These are phyloP conservation scores for Fragaria vesca DNA, from an alignment of 306 rosid species.

Conservation along the genomic window DNA sequence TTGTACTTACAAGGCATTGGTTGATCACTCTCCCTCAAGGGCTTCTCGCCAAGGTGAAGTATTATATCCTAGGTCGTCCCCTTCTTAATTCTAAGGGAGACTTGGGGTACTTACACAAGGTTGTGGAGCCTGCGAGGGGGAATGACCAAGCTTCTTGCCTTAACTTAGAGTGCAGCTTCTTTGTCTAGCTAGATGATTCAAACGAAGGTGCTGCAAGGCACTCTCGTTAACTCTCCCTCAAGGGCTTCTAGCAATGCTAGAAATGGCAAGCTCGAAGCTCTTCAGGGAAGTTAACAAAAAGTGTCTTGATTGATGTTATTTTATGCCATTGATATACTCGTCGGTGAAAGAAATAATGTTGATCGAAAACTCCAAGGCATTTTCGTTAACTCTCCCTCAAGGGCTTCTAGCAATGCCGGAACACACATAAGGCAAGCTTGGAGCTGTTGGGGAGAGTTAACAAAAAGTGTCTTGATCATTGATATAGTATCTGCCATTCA, in stretches of 20 bases:
- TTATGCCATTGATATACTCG: neutral
- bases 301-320: neutral
- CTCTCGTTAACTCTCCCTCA: conserved; percentile 3
- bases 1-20: conserved; percentile 22
- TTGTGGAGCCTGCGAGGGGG: conserved; percentile 3
- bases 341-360: neutral
- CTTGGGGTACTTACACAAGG: neutral
- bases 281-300: neutral
- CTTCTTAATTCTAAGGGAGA: neutral
- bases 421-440: neutral
- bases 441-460: neutral
- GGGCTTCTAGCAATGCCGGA: neutral
- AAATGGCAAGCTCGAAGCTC: neutral
- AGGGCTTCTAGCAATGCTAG: neutral
- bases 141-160: conserved; percentile 11
- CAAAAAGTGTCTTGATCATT: neutral
- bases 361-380: conserved; percentile 1
- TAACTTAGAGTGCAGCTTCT: neutral
- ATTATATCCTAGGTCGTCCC: neutral
- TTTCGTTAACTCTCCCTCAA: conserved; percentile 13
- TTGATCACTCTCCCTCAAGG: conserved; percentile 42
- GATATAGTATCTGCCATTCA: neutral
- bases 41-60: conserved; percentile 14
- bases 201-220: conserved; percentile 1
- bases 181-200: neutral